Conservation (phyloP, 805 yeast species). For the Ogataea nonfermentans region DNA sequence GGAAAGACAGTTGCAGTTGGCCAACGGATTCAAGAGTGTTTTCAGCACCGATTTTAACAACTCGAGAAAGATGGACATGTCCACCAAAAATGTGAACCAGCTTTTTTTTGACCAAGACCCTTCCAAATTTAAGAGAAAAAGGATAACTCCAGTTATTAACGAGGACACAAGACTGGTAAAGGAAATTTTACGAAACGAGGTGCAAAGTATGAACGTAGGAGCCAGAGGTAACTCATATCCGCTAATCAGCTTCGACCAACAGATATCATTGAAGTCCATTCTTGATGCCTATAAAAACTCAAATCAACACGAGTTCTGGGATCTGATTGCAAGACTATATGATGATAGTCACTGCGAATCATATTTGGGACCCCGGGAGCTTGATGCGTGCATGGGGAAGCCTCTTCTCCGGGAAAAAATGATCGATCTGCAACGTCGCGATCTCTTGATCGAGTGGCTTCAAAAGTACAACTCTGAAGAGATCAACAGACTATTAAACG, state of each 20-base stretch:
- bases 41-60: constrained; percentile 26
- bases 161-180: constrained; percentile 10
- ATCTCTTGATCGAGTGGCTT: constrained; percentile 57
- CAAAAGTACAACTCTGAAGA: constrained; percentile 40
- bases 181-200: constrained; percentile 17
- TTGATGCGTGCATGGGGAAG: constrained; percentile 6
- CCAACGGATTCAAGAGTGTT: constrained; percentile 44
- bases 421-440: constrained; percentile 38
- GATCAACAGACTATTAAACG: constrained; percentile 32
- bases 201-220: constrained; percentile 5
- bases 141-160: constrained; percentile 7
- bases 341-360: constrained; percentile 37
- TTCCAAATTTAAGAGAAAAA: constrained; percentile 13
- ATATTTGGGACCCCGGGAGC: constrained; percentile 12
- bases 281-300: constrained; percentile 15
- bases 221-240: constrained; percentile 37
- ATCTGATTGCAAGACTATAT: constrained; percentile 62
- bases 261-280: constrained; percentile 34
- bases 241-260: constrained; percentile 29
- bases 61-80: constrained; percentile 14
- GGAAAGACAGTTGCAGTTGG: constrained; percentile 59
- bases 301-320: constrained; percentile 41
- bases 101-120: constrained; percentile 20
- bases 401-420: constrained; percentile 12
- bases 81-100: constrained; percentile 22